These are phyloP conservation scores for Debaryomycetaceae sp. DNA, from an alignment of 1,139 yeast species.

Conservation along the genomic window DNA sequence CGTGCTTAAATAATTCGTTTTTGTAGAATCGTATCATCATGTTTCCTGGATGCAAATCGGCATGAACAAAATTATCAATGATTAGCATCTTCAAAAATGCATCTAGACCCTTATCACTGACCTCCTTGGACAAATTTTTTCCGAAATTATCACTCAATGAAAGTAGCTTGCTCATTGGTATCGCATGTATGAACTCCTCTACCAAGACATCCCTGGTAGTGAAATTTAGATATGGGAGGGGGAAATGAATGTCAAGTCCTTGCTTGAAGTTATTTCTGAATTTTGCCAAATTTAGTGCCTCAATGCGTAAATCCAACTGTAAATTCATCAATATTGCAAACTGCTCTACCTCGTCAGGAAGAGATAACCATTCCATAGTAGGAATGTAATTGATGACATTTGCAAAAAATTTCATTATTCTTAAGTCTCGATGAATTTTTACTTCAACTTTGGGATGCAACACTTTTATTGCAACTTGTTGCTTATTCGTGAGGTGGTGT, in stretches of 20 bases:
- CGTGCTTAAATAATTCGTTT: slow-evolving; percentile 42
- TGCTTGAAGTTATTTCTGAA: slow-evolving; percentile 63
- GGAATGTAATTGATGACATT: slow-evolving; percentile 65
- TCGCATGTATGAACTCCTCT: slow-evolving; percentile 80
- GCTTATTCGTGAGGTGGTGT: slow-evolving; percentile 39
- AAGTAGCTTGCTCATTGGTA: slow-evolving; percentile 73
- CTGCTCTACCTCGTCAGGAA: slow-evolving; percentile 92
- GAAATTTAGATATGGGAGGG: slow-evolving; percentile 65
- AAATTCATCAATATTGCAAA: slow-evolving; percentile 81
- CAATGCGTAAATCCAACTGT: slow-evolving; percentile 87
- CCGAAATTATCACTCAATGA: slow-evolving; percentile 41
- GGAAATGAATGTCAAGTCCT: slow-evolving; percentile 70
- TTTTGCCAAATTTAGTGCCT: slow-evolving; percentile 71
- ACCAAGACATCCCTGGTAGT: slow-evolving; percentile 75
- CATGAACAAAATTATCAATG: slow-evolving; percentile 89
- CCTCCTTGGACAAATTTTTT: slow-evolving; percentile 61
- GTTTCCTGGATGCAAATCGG: slow-evolving; percentile 96
- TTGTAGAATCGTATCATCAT: slow-evolving; percentile 77
- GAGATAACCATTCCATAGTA: slow-evolving; percentile 95
- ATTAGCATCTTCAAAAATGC: slow-evolving; percentile 91
- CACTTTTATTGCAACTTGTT: slow-evolving; percentile 84
- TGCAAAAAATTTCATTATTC: slow-evolving; percentile 82
- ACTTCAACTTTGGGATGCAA: slow-evolving; percentile 82
- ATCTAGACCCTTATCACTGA: slow-evolving; percentile 86
- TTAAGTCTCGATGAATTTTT: slow-evolving; percentile 74